phyloP scores from a whole-genome alignment of 345 rosid species.

The Raphanus sativus region DNA sequence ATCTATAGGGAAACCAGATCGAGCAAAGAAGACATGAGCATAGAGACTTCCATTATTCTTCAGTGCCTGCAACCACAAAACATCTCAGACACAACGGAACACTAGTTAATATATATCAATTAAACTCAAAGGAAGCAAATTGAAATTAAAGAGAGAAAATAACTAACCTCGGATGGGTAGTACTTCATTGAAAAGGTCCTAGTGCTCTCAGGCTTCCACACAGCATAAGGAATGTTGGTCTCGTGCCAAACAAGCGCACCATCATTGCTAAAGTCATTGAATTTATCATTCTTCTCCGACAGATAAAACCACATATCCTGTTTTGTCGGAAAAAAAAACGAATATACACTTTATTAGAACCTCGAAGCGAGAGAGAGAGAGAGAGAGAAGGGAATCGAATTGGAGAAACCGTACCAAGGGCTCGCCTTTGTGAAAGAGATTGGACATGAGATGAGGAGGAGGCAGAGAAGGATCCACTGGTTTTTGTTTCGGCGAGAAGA shows the following conservation, averaged over 20 bases:
- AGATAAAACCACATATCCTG: constrained; percentile 98
- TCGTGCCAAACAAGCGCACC: constrained; percentile 86
- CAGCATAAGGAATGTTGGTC: constrained; percentile 80
- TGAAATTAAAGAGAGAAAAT: no score
- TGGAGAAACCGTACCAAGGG: constrained; percentile 49
- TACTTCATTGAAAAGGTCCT: constrained; percentile 67
- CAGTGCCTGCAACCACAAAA: constrained; percentile 50
- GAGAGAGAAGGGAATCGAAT: constrained; percentile 10
- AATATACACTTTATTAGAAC: no score
- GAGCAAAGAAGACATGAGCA: constrained; percentile 86
- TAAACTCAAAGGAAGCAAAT: no score
- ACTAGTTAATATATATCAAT: neutral
- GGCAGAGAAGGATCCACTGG: constrained; percentile 58
- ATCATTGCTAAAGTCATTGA: constrained; percentile 71
- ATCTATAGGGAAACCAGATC: constrained; percentile 84
- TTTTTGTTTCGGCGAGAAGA: constrained; percentile 71
- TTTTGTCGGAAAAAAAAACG: neutral
- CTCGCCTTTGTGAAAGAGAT: constrained; percentile 83
- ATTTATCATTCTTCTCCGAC: constrained; percentile 61
- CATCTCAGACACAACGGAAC: neutral
- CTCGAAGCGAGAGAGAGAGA: no score
- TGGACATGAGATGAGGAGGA: constrained; percentile 50
- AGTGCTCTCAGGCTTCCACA: constrained; percentile 74
- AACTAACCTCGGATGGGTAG: constrained; percentile 74
- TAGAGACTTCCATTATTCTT: constrained; percentile 82